Conservation (phyloP, 176 grass and related monocot species). For the Juncus inflexus region DNA sequence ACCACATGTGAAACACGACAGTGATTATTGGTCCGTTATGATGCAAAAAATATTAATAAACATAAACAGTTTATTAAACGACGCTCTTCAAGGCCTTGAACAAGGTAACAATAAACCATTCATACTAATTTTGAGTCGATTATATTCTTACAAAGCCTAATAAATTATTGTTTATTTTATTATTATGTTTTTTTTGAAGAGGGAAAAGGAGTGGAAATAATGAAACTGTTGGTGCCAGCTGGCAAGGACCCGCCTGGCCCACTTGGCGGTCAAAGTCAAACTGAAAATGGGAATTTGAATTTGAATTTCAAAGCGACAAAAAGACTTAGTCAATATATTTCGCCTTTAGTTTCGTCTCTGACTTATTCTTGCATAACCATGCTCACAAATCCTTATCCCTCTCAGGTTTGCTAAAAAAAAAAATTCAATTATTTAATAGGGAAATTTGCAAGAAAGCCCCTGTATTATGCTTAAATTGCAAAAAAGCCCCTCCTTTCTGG, state of each 20-base stretch:
- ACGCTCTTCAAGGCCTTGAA: conserved; percentile 75
- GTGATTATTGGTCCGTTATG: conserved; percentile 67
- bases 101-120: conserved; percentile 37
- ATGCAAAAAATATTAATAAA: conserved; percentile 67
- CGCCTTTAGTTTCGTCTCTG: conserved; percentile 62
- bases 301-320: conserved; percentile 44
- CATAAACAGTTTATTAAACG: conserved; percentile 64
- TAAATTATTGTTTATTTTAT: conserved; percentile 2
- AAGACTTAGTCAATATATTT: conserved; percentile 46
- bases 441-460: too few relatives aligned
- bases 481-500: too few relatives aligned
- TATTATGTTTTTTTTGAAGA: conserved; percentile 46
- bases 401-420: conserved; percentile 90
- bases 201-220: conserved; percentile 53
- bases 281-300: conserved; percentile 26
- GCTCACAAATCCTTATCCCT: conserved; percentile 72
- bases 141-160: too few relatives aligned
- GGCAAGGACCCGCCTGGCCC: conserved; percentile 56
- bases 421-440: too few relatives aligned
- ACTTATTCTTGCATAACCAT: conserved; percentile 65
- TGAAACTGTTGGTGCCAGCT: conserved; percentile 70
- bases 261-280: conserved; percentile 39
- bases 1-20: conserved; percentile 56
- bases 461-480: too few relatives aligned
- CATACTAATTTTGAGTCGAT: too few relatives aligned